Percentiles rank a stretch among this genome's conserved stretches.
Conservation (phyloP, 2,329 filamentous ascomycete genomes). For the Nannizzia gypsea region DNA sequence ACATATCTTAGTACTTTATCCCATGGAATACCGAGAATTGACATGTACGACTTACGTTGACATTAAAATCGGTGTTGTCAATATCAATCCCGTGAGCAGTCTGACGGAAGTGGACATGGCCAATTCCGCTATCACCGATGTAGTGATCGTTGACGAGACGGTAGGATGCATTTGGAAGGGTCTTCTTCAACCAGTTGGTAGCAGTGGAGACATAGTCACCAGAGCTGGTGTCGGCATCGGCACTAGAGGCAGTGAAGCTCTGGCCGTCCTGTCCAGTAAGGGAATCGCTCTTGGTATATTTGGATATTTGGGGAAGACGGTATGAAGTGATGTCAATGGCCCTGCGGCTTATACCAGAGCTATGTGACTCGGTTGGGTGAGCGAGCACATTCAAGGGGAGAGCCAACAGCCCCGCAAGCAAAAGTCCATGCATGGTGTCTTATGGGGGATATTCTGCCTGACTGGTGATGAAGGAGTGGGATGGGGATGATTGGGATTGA, state of each 20-base stretch:
- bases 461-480: neutral
- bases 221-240: neutral
- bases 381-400: conserved; percentile 9
- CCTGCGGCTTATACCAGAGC: conserved; percentile 4
- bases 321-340: conserved; percentile 10
- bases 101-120: conserved; percentile 12
- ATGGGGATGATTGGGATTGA: neutral
- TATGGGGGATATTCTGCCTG: neutral
- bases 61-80: conserved; percentile 13
- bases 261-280: neutral
- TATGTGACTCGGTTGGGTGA: conserved; percentile 6
- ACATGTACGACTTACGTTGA: conserved; percentile 9
- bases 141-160: conserved; percentile 12
- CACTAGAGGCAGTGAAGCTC: neutral
- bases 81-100: conserved; percentile 11
- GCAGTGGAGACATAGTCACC: conserved; percentile 10
- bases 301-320: conserved; percentile 4
- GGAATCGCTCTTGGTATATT: conserved; percentile 6
- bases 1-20: neutral
- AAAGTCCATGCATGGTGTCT: conserved; percentile 12
- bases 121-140: conserved; percentile 10
- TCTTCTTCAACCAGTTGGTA: conserved; percentile 6
- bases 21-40: no score
- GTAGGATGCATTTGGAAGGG: conserved; percentile 7
- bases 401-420: conserved; percentile 10